A percentile compares a stretch with the other conserved stretches of the same genome.
Conservation (phyloP, 2,329 filamentous ascomycete genomes). For the Herpomyces periplanetae region DNA sequence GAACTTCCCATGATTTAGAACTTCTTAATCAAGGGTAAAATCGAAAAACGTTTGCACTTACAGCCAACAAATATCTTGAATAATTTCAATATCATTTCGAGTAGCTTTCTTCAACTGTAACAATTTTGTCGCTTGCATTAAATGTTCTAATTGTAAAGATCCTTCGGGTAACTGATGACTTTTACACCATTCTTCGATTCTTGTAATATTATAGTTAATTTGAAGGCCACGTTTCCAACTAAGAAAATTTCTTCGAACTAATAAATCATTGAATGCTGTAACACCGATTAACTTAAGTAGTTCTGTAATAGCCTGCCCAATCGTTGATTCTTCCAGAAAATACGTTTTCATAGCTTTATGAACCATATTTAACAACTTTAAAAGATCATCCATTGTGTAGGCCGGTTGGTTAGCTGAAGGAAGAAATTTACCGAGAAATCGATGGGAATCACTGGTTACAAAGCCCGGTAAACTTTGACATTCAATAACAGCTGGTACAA, state of each 20-base stretch:
- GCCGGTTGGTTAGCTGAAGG: conserved; percentile 60
- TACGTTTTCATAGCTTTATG: conserved; percentile 98
- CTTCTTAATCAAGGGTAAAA: too few species aligned
- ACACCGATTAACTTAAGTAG: conserved; percentile 70
- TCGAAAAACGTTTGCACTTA: conserved; percentile 13
- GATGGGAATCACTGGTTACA: conserved; percentile 89
- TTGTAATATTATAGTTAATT: conserved; percentile 98
- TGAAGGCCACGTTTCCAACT: conserved; percentile 97
- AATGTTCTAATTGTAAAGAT: conserved; percentile 75
- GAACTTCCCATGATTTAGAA: too few species aligned
- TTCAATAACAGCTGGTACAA: conserved; percentile 93
- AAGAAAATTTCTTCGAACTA: conserved; percentile 92
- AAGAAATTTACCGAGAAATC: conserved; percentile 84
- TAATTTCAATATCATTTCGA: conserved; percentile 94
- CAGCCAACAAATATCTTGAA: conserved; percentile 99
- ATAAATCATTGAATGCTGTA: conserved; percentile 83
- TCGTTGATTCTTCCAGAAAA: conserved; percentile 79
- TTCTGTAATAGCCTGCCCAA: conserved; percentile 79
- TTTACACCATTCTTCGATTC: conserved; percentile 99
- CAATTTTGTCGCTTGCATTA: conserved; percentile 98
- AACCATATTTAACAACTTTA: conserved; percentile 78
- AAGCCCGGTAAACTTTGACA: conserved; percentile 92
- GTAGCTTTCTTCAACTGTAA: conserved; percentile 96
- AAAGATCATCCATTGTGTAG: conserved; percentile 97
- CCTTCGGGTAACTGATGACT: conserved; percentile 98